Conservation (phyloP, 352 stramenopile species). For the Globisporangium abappressorium region DNA sequence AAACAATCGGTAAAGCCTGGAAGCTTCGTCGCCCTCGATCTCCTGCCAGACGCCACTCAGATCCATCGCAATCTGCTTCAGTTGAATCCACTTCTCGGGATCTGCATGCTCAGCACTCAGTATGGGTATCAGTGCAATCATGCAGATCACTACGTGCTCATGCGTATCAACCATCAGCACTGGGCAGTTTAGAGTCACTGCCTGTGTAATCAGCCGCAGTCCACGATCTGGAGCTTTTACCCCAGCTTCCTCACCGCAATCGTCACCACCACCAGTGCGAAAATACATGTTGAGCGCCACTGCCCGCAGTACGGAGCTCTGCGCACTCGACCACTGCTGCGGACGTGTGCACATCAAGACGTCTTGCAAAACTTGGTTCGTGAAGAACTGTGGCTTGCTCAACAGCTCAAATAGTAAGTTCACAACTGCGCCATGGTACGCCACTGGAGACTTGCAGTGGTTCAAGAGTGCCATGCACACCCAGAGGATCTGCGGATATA, state of each 20-base stretch:
- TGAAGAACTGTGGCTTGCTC: slow-evolving; percentile 43
- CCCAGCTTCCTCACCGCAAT: background rate
- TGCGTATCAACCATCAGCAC: slow-evolving; percentile 29
- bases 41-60: slow-evolving; percentile 11
- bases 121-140: slow-evolving; percentile 32
- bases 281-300: slow-evolving; percentile 36
- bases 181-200: slow-evolving; percentile 27
- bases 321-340: slow-evolving; percentile 34
- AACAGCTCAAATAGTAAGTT: slow-evolving; percentile 46
- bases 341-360: slow-evolving; percentile 50
- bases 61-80: slow-evolving; percentile 12
- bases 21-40: background rate
- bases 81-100: background rate
- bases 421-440: slow-evolving; percentile 29
- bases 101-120: slow-evolving; percentile 14
- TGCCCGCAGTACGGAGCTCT: slow-evolving; percentile 46
- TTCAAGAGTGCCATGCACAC: slow-evolving; percentile 68
- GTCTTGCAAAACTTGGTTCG: slow-evolving; percentile 37
- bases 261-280: slow-evolving; percentile 7
- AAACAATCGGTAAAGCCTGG: slow-evolving; percentile 5
- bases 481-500: slow-evolving; percentile 82
- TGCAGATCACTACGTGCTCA: slow-evolving; percentile 48
- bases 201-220: slow-evolving; percentile 21
- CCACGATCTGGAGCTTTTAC: slow-evolving; percentile 7
- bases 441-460: slow-evolving; percentile 26